phyloP scores from a whole-genome alignment of 2,329 filamentous ascomycete genomes.

The Dothideomycetidae sp. region DNA sequence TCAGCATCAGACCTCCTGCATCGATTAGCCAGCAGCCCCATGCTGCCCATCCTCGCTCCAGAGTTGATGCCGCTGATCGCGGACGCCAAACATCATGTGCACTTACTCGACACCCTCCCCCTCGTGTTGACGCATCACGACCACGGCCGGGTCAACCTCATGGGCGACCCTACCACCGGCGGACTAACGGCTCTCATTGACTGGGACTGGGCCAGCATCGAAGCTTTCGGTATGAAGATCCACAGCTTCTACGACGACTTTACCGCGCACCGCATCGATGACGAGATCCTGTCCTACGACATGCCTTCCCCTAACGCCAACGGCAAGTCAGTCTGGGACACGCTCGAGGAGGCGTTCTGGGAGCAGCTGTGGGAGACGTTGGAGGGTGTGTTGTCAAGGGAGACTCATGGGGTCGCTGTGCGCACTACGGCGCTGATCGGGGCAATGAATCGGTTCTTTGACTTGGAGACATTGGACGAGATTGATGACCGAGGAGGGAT shows the following conservation, averaged over 20 bases:
- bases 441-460: no score
- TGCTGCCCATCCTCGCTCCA: no score
- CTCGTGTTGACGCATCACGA: neutral
- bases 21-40: no score
- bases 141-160: neutral
- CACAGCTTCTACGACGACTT: neutral
- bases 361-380: neutral
- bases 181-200: neutral
- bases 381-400: no score
- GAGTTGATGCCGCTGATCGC: no score
- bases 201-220: slow-evolving; percentile 1
- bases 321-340: neutral
- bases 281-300: neutral
- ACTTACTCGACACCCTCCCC: neutral
- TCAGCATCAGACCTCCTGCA: no score
- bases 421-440: no score
- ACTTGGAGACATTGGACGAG: no score
- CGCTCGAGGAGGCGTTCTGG: slow-evolving; percentile 2
- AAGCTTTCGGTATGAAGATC: slow-evolving; percentile 2
- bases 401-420: no score
- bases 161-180: neutral
- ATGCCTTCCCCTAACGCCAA: neutral
- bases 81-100: neutral
- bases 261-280: neutral
- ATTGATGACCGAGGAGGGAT: no score